Base-by-base conservation (phyloP, 1,139 yeast genomes). In the Nakaseomyces bracarensis region DNA sequence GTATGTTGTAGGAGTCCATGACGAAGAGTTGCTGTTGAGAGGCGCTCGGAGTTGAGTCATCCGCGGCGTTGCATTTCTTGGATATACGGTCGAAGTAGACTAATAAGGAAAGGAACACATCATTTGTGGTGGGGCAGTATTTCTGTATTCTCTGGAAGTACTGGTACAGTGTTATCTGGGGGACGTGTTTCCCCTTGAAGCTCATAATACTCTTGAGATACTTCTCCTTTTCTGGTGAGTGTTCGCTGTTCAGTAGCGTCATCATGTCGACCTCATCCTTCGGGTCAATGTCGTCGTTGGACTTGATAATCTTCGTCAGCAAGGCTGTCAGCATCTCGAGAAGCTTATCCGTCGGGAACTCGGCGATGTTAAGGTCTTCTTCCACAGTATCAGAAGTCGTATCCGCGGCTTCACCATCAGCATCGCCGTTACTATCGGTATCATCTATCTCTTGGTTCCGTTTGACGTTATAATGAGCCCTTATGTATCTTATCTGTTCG, bases 91-190 rank as follows among this genome's bases (percentile, higher is more conserved):
- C 99, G 65, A 91, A 87, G 63, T 91, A 93, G 20, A 93, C 97
- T 52, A 91, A 69, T 42, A 93, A 66, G 27, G 95, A 81, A 41
- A 91, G 69, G 61, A 89, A 91, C 23, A 93, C 97, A 60, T 93
- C 98, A 64, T 91, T 91, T 2, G 98, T 89, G 16, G 93, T 93
- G 0, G 99, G 98, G 63, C 99, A 91, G 64, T 91, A 93, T 63
- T 89, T 91, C 58, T 91, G 74, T 23, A 91, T 93, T 56, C 98
- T 77, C 31, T 87, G 75, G 46, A 91, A 71, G 61, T 91, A 91
- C 14, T 95, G 93, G 57, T 86, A 89, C 40, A 93, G 71, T 8
- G 91, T 78, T 43, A 91, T 91, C 10, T 95, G 96, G 1, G 99
- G 99, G 13, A 91, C 80, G 59, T 89, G 93, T 41, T 95, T 78